Percentiles rank a stretch among this genome's conserved stretches.
phyloP scores from a whole-genome alignment of 2,329 filamentous ascomycete species.

The Pseudocercospora pini-densiflorae region DNA sequence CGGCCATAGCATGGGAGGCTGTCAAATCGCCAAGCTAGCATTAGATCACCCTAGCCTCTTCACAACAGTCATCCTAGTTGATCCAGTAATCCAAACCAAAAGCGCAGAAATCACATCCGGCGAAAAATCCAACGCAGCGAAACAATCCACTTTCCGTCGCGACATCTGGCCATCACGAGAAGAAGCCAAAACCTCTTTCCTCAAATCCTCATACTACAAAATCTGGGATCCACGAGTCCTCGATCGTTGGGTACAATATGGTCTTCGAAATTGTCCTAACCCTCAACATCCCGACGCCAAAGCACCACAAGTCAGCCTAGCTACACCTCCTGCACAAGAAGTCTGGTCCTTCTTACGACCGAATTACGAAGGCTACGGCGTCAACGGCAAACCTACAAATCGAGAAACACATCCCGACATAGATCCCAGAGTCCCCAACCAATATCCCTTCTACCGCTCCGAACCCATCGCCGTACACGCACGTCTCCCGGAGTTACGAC shows the following conservation, averaged over 20 bases:
- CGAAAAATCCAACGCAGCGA: slow-evolving; percentile 35
- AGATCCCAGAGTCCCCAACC: slow-evolving; percentile 34
- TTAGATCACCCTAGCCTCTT: slow-evolving; percentile 82
- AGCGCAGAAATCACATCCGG: slow-evolving; percentile 50
- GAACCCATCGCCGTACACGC: slow-evolving; percentile 63
- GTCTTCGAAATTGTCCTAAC: slow-evolving; percentile 74
- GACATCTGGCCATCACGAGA: slow-evolving; percentile 80
- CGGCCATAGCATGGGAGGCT: slow-evolving; percentile 87
- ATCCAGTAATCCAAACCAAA: slow-evolving; percentile 72
- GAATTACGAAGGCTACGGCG: slow-evolving; percentile 46
- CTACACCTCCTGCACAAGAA: slow-evolving; percentile 86
- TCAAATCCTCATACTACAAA: slow-evolving; percentile 74
- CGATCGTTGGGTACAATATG: slow-evolving; percentile 72
- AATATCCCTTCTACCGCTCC: slow-evolving; percentile 67
- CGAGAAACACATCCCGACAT: slow-evolving; percentile 51
- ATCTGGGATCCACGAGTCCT: slow-evolving; percentile 82
- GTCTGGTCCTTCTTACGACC: slow-evolving; percentile 76
- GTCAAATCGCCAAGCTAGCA: slow-evolving; percentile 71
- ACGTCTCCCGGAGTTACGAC: slow-evolving; percentile 64
- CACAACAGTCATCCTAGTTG: slow-evolving; percentile 75
- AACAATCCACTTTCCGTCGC: slow-evolving; percentile 71
- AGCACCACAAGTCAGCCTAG: slow-evolving; percentile 65
- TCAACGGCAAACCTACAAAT: slow-evolving; percentile 35
- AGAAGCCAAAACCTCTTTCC: slow-evolving; percentile 71
- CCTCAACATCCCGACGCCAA: slow-evolving; percentile 47